Conservation (phyloP, 2,329 filamentous ascomycete genomes). For the Aspergillus novofumigatus region DNA sequence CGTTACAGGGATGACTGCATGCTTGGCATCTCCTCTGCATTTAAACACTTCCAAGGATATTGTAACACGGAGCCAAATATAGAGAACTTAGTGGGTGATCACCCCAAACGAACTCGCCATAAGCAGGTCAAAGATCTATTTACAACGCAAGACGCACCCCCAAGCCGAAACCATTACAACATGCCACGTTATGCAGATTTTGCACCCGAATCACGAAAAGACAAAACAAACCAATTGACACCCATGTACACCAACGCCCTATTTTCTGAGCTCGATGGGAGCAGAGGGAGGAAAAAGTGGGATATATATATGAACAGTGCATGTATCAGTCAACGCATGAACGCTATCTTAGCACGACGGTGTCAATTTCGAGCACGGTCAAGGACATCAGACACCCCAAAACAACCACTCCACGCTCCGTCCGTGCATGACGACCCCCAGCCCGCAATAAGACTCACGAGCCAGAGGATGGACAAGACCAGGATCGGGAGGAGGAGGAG, state of each 20-base stretch:
- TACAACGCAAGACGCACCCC: background rate
- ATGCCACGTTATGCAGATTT: background rate
- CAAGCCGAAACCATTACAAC: background rate
- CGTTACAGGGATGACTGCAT: background rate
- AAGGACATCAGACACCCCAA: constrained; percentile 34
- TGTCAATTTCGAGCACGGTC: too few species aligned
- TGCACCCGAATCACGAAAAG: constrained; percentile 1
- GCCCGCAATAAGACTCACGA: constrained; percentile 46
- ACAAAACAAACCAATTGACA: constrained; percentile 3
- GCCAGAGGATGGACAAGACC: constrained; percentile 58
- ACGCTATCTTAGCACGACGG: background rate
- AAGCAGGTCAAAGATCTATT: background rate
- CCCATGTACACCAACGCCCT: constrained; percentile 26
- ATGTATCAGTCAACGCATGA: constrained; percentile 1
- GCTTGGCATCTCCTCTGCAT: background rate
- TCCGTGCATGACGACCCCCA: constrained; percentile 44
- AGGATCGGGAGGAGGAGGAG: constrained; percentile 59
- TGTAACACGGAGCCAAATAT: background rate
- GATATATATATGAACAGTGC: constrained; percentile 1
- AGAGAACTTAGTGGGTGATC: background rate
- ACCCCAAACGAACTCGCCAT: background rate
- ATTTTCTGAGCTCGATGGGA: constrained; percentile 7
- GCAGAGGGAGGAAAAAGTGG: constrained; percentile 3
- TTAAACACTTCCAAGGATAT: background rate
- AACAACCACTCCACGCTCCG: constrained; percentile 41